Base-by-base conservation (phyloP, 108 stramenopile species). In the Craspedostauros australis region DNA sequence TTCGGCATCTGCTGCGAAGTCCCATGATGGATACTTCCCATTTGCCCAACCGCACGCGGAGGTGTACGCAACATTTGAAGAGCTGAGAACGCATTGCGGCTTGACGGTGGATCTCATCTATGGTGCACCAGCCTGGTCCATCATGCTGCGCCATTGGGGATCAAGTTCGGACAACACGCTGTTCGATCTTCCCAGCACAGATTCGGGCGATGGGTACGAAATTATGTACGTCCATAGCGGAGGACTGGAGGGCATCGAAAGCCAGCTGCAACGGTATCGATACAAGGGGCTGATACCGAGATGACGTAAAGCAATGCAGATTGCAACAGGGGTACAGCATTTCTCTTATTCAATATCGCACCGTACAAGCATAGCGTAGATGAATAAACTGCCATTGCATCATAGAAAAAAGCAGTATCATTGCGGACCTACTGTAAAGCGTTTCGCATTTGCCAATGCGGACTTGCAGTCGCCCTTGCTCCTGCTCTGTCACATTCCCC, bases 191-290 rank as follows among this genome's bases (percentile, higher is more conserved):
- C 4, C 3, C 36, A 52, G 28, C 23, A 23, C 52, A 28, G n/a
- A 70, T 50, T 73, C 72, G 0, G 62, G 84, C 32, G 61, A 54
- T n/a, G 82, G 74, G 31, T 66, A 80, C 16, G 73, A 81, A 46
- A 48, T 95, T 14, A 74, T 95, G 84, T 95, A 94, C 50, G 75
- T 95, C 15, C 92, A 96, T 48, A 79, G 79, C 41, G 95, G 95
- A 33, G 95, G 95, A 4, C 50, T 94, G 41, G 95, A 95, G 52
- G 95, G 95, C 7, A 63, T 95, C 15, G 52, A 74, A 19, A 91
- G 83, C 42, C 92, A 94, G 54, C 54, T 96, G 42, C 80, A 77
- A 6, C 70, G 94, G 15, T 96, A 94, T 60, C 75, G 75, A 42
- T 79, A 94, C 70, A 73, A 72, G 48, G 93, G 91, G 29, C 57